Base-by-base conservation (phyloP, 2,329 filamentous ascomycete genomes). In the Chaetoscypha palmicola region DNA sequence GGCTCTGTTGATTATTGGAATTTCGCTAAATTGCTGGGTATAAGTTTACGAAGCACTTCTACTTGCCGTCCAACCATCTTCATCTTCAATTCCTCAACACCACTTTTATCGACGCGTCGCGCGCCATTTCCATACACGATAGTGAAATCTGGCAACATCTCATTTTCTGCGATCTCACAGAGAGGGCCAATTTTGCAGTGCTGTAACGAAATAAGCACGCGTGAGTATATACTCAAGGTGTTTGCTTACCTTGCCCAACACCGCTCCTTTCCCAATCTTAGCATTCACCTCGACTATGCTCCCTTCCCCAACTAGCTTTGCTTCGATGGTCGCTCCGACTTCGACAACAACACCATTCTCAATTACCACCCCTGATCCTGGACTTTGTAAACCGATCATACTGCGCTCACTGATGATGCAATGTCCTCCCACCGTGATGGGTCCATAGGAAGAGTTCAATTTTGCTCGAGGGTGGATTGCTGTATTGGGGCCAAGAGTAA, bases 401-500 rank as follows among this genome's bases (percentile, higher is more conserved):
- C 73, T 65, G 45, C 78, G 69, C 66, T 97, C 92, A 54, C 84
- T 79, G 33, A 97, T 73, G 35, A 95, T 84, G 57, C 86, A 92
- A 41, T 83, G 80, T 46, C 86, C 80, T 20, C 90, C 89, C 47
- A 94, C 77, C 21, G 81, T 80, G 53, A 97, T 80, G 33, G 88
- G 82, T 3, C 88, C 88, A 40, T 83, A 73, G 45, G 80, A 79
- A 7, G 91, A 83, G 58, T 89, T 85, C 45, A 96, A 75, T 49
- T 82, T 80, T 12, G 82, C 78, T 38, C 90, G 86, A 1, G 92
- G 90, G 58, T 97, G 91, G n/a, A 98, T 68, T 5, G 96, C 77
- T 3, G 79, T 82, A 58, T 88, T 81, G 19, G 85, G 74, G 45
- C 82, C 82, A 50, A 97, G 79, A 34, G 79, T 82, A 51, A 98